Evolutionary conservation across 768 basidiomycete genomes (phyloP), one percentile per base, ranked within the genome.

Genomic region (Trametes cingulata): DNA sequence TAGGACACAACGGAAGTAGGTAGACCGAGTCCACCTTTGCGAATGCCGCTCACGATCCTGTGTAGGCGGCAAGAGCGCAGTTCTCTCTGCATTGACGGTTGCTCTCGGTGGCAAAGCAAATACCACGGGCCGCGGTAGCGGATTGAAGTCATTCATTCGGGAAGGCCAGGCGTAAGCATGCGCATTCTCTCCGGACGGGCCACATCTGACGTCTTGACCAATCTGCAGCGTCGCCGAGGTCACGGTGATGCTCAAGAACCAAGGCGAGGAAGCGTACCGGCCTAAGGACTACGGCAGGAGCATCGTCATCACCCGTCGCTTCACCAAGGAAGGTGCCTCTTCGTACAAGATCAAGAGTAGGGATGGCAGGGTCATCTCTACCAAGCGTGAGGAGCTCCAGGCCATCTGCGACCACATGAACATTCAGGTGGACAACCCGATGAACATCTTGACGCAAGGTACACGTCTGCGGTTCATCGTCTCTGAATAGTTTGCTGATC

Each of bases 371-470:
- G 69, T 85, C 10, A 74, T 97, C 58, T 88, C 87, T 35, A 86
- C 78, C 14, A 94, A 91, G 76, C 85, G 86, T 65, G 87, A 93
- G 10, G 95, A 98, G 69, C 74, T 99, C 12, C 82, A 90, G 17
- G 84, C 87, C 1, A 98, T 99, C 50, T 90, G 90, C 67, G 93
- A 96, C 70, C 90, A 94, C 64, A 96, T 97, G 89, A 94, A 94
- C 67, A 92, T 99, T 56, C 94, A 96, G 70, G 92, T 97, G 60
- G 94, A 97, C 71, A 95, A 95, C 68, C 96, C 95, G 1, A 86
- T 98, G 85, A 98, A 93, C 62, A 88, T 99, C 24, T 80, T 96
- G 43, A 95, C 92, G 0, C 93, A 94, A 80, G 91, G 89, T 82
- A 62, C 24, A 68, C 27, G 12, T 46, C 24, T 3, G 33, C 17